A percentile compares a stretch with the other conserved stretches of the same genome.
phyloP scores from a whole-genome alignment of 352 stramenopile species.

The Peronospora belbahrii region DNA sequence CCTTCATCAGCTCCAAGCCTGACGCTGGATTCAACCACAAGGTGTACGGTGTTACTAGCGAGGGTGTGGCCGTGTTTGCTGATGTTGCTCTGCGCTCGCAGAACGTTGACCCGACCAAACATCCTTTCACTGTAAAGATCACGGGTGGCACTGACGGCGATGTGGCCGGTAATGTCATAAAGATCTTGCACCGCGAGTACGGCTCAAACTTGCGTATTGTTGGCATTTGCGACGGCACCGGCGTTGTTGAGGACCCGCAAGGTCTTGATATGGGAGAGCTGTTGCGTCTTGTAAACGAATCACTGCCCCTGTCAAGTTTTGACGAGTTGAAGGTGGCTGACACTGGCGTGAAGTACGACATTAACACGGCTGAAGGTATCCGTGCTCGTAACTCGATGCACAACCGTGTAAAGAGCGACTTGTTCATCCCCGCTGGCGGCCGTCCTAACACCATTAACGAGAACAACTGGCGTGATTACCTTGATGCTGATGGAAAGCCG shows the following conservation, averaged over 20 bases:
- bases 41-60: conserved; percentile 79
- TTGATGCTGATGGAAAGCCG: conserved; percentile 64
- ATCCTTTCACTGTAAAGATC: conserved; percentile 78
- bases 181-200: conserved; percentile 93
- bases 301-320: conserved; percentile 84
- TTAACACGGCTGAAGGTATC: conserved; percentile 59
- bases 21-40: conserved; percentile 84
- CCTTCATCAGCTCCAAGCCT: conserved; percentile 83
- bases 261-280: conserved; percentile 92
- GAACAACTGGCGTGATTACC: conserved; percentile 76
- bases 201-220: conserved; percentile 92
- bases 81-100: conserved; percentile 69
- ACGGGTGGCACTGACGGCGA: conserved; percentile 96
- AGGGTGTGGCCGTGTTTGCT: conserved; percentile 75
- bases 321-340: conserved; percentile 33
- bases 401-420: conserved; percentile 88
- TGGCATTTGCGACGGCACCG: conserved; percentile 86
- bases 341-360: conserved; percentile 81
- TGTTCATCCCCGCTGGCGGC: conserved; percentile 79
- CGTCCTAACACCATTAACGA: conserved; percentile 83
- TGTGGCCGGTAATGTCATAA: conserved; percentile 96
- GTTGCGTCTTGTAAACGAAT: conserved; percentile 89
- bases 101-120: conserved; percentile 64
- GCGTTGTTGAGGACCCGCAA: conserved; percentile 92
- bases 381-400: conserved; percentile 96